Evolutionary conservation across 306 rosid genomes (phyloP), one percentile per base, ranked within the genome.

Genomic region (Myrica gale): DNA sequence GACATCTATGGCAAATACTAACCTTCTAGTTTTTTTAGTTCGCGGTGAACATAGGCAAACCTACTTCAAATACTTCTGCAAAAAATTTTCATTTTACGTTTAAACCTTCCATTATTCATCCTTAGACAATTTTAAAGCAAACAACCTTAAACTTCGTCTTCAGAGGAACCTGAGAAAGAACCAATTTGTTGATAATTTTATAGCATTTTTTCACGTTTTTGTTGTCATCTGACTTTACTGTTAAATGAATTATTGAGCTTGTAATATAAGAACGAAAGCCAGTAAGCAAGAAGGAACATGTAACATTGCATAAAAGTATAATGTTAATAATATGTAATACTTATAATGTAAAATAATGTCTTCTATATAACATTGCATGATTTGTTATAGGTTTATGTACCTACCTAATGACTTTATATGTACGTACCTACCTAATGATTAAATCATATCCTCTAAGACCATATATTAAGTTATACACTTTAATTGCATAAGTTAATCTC

Each of bases 241-340:
- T 32, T 32, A 32, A 32, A 32, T 32, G 37, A 32, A 32, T 32
- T 32, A 32, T 3, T 2, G 37, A 32, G 37, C 37, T 2, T 32
- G 37, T 32, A 32, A 32, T 32, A 32, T 32, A 76, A 66, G 48
- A 13, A 32, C 68, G 44, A 44, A 71, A 63, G 32, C 52, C 19
- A 72, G 41, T 53, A 48, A 72, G 82, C 44, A 52, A 57, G 78
- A 76, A 52, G 52, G 43, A 52, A 56, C 93, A 78, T 72, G n/a
- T n/a, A n/a, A n/a, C n/a, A n/a, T n/a, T n/a, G n/a, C n/a, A n/a
- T n/a, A n/a, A n/a, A n/a, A n/a, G n/a, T n/a, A n/a, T n/a, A n/a
- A n/a, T n/a, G n/a, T n/a, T n/a, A n/a, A n/a, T n/a, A n/a, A n/a
- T n/a, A n/a, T n/a, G n/a, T n/a, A n/a, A n/a, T n/a, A n/a, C n/a